Evolutionary conservation across 352 stramenopile species (phyloP).

Genomic region (Phytopythium oedochilum): DNA sequence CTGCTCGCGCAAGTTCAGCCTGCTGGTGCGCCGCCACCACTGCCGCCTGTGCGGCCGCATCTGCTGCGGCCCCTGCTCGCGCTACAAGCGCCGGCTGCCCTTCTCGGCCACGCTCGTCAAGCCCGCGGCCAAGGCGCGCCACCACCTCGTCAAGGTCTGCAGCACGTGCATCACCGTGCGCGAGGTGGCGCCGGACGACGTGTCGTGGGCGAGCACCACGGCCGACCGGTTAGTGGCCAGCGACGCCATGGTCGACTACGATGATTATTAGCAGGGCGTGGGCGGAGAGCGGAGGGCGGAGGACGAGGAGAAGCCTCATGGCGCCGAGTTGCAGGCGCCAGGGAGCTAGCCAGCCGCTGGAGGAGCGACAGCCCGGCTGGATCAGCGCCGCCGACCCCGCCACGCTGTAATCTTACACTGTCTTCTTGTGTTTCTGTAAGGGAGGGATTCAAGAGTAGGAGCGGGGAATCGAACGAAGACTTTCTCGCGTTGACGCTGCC

Average conservation of each 20-base stretch:
- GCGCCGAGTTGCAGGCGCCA: not conserved
- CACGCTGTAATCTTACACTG: not conserved
- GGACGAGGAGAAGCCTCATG: not conserved
- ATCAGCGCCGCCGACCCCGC: too few relatives aligned
- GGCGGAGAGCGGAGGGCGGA: not conserved
- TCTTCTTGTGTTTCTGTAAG: not conserved
- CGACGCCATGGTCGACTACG: constrained; percentile 39
- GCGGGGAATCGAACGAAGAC: constrained; percentile 7
- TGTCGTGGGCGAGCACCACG: constrained; percentile 45
- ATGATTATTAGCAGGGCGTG: constrained; percentile 35
- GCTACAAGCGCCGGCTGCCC: constrained; percentile 63
- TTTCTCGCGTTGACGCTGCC: not conserved
- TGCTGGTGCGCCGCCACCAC: constrained; percentile 76
- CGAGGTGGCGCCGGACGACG: constrained; percentile 39
- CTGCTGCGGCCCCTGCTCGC: constrained; percentile 75
- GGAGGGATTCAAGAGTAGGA: not conserved
- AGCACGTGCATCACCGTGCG: constrained; percentile 70
- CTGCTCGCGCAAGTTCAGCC: constrained; percentile 56
- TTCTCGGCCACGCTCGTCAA: constrained; percentile 46
- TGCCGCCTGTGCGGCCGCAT: constrained; percentile 81
- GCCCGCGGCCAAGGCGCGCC: constrained; percentile 27
- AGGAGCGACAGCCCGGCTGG: too few relatives aligned
- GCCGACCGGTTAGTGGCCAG: constrained; percentile 49
- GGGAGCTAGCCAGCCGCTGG: too few relatives aligned
- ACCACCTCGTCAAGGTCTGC: constrained; percentile 62